These are phyloP conservation scores for Penicillium paneum DNA, from an alignment of 2,329 filamentous ascomycete genomes.

Conservation along the genomic window DNA sequence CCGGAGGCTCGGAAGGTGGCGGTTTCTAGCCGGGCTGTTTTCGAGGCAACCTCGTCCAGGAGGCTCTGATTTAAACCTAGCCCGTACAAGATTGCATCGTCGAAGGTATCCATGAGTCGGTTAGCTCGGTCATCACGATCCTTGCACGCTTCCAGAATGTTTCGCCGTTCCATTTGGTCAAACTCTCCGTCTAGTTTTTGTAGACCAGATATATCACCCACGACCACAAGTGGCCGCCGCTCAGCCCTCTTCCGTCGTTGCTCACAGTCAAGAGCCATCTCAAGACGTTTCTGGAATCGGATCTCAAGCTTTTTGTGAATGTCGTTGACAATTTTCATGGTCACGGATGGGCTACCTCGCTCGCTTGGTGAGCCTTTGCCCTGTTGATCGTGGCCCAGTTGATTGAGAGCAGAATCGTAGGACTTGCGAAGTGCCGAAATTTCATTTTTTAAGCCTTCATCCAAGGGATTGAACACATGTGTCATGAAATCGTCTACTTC, in stretches of 20 bases:
- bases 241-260: conserved; percentile 55
- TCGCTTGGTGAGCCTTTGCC: conserved; percentile 30
- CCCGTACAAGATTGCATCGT: conserved; percentile 51
- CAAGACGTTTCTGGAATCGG: conserved; percentile 49
- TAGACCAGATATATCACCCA: conserved; percentile 51
- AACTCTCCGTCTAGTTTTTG: conserved; percentile 50
- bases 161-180: conserved; percentile 52
- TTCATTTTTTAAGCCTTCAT: conserved; percentile 49
- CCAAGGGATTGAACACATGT: conserved; percentile 51
- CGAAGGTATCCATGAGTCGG: conserved; percentile 50
- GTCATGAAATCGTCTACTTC: conserved; percentile 52
- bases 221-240: conserved; percentile 50
- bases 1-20: conserved; percentile 32
- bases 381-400: conserved; percentile 42
- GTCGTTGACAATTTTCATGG: conserved; percentile 46
- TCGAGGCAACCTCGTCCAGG: conserved; percentile 48
- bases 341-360: conserved; percentile 39
- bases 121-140: conserved; percentile 51
- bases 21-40: conserved; percentile 40
- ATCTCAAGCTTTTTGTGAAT: conserved; percentile 50
- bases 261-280: conserved; percentile 53
- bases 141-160: conserved; percentile 48
- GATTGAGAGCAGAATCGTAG: conserved; percentile 44
- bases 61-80: conserved; percentile 52
- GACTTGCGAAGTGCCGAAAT: conserved; percentile 48